Percentiles rank a stretch among this genome's conserved stretches.
Conservation (phyloP, 768 basidiomycete species). For the Harrya chromipes region DNA sequence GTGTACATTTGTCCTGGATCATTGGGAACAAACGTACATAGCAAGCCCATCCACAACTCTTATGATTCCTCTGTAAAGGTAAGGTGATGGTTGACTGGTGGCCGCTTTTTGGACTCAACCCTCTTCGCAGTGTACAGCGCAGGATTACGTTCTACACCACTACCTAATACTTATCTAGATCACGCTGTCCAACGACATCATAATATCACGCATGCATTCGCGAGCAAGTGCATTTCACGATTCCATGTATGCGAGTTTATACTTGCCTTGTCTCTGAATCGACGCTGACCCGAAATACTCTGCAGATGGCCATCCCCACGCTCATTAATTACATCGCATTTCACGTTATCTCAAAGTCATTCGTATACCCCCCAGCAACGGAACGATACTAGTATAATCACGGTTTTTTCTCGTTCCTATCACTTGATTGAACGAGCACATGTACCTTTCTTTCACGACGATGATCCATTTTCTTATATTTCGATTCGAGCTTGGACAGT, state of each 20-base stretch:
- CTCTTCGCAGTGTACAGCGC: constrained; percentile 26
- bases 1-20: constrained; percentile 75
- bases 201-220: constrained; percentile 21
- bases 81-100: background rate
- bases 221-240: constrained; percentile 30
- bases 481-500: constrained; percentile 6
- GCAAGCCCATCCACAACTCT: background rate
- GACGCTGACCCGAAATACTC: constrained; percentile 1
- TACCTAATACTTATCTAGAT: constrained; percentile 25
- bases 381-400: constrained; percentile 25
- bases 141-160: constrained; percentile 24
- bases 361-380: constrained; percentile 29
- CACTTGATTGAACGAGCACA: constrained; percentile 17
- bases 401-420: constrained; percentile 24
- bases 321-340: constrained; percentile 21
- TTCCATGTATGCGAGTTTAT: constrained; percentile 12
- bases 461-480: constrained; percentile 1
- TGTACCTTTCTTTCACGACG: constrained; percentile 2
- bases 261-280: background rate
- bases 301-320: constrained; percentile 29
- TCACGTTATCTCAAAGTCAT: constrained; percentile 17
- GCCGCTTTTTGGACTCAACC: constrained; percentile 1
- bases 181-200: constrained; percentile 28
- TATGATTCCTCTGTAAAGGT: constrained; percentile 22
- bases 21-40: constrained; percentile 47